phyloP scores from a whole-genome alignment of 1,284 basidiomycete genomes.

The Xerocomus amazonicus region DNA sequence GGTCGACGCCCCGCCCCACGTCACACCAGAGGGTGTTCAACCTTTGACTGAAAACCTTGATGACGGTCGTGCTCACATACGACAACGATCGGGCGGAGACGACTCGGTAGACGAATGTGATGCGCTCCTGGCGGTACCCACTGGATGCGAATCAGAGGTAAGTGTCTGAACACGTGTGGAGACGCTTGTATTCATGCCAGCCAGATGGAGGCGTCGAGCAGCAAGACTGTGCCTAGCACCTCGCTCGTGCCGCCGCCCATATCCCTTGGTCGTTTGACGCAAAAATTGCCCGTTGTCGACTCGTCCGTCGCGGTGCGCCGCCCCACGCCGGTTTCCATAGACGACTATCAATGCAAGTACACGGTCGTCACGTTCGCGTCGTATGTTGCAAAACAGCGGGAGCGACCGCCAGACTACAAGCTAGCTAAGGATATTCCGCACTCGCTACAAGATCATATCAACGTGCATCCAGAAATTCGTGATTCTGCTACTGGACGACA shows the following conservation, averaged over 20 bases:
- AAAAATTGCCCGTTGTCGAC: not conserved
- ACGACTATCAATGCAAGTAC: conserved; percentile 3
- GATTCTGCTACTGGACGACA: conserved; percentile 37
- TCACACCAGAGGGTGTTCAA: no score
- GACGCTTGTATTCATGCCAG: conserved; percentile 6
- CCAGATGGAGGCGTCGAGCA: conserved; percentile 11
- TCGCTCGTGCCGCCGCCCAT: not conserved
- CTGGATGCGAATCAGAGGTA: conserved; percentile 11
- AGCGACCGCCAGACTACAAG: conserved; percentile 30
- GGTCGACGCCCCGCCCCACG: not conserved
- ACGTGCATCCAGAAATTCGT: conserved; percentile 36
- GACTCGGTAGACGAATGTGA: conserved; percentile 24
- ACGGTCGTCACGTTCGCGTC: conserved; percentile 28
- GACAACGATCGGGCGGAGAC: conserved; percentile 2
- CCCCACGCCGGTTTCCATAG: not conserved
- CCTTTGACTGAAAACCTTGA: not conserved
- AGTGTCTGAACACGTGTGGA: not conserved
- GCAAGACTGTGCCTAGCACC: conserved; percentile 20
- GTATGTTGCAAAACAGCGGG: conserved; percentile 15
- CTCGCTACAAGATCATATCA: conserved; percentile 51
- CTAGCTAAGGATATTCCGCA: conserved; percentile 45
- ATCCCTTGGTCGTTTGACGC: not conserved
- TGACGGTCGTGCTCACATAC: not conserved
- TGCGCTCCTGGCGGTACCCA: conserved; percentile 8
- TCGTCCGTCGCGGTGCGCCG: not conserved